phyloP scores from a whole-genome alignment of 257 asterid genomes.

The Gentiana dahurica region DNA sequence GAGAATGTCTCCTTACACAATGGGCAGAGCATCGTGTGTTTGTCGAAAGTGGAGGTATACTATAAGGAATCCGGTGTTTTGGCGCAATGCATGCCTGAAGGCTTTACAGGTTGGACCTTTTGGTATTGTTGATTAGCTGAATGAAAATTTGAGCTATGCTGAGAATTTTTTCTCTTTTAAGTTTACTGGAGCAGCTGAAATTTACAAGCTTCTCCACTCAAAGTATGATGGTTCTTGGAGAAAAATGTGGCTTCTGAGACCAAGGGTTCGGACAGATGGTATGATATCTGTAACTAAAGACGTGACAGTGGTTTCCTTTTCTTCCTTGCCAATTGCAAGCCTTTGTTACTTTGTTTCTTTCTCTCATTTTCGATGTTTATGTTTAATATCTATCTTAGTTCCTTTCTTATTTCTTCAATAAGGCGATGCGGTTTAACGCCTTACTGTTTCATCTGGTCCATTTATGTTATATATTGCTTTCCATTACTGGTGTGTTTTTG shows the following conservation, averaged over 20 bases:
- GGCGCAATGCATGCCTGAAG: conserved; percentile 88
- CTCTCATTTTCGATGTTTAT: neutral
- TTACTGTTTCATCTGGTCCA: neutral
- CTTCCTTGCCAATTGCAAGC: too few relatives aligned
- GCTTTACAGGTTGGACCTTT: conserved; percentile 70
- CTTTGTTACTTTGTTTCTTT: neutral
- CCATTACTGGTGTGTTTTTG: too few relatives aligned
- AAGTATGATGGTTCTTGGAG: conserved; percentile 87
- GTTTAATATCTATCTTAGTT: neutral
- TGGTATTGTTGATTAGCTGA: neutral
- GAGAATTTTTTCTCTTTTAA: conserved; percentile 17
- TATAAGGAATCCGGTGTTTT: conserved; percentile 80
- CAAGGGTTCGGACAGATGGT: conserved; percentile 96
- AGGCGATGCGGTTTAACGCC: neutral
- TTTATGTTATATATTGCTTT: too few relatives aligned
- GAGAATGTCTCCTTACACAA: conserved; percentile 60
- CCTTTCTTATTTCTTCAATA: neutral
- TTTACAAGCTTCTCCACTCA: conserved; percentile 58
- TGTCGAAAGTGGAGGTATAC: conserved; percentile 97
- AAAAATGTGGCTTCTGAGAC: conserved; percentile 96
- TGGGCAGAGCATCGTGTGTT: conserved; percentile 92
- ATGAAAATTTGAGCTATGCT: conserved; percentile 5
- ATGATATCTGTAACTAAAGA: conserved; percentile 6
- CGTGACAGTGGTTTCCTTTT: neutral
- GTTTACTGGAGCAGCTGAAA: conserved; percentile 59